phyloP scores from a whole-genome alignment of 306 rosid species.

The Malus sieversii region DNA sequence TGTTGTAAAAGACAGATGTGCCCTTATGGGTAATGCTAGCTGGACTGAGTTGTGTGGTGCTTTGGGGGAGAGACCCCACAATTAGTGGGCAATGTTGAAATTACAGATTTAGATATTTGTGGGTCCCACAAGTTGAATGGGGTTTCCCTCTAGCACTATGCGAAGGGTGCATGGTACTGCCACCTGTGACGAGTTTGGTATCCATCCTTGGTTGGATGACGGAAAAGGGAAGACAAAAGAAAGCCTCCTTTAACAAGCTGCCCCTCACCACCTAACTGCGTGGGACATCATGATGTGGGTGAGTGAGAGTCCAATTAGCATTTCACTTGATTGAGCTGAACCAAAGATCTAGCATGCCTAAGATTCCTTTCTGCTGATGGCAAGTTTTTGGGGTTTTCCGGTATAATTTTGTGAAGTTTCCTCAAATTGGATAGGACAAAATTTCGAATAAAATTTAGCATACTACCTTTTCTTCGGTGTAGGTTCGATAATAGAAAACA shows the following conservation, averaged over 20 bases:
- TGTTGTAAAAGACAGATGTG: slow-evolving; percentile 10
- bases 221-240: slow-evolving; percentile 30
- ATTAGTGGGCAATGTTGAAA: slow-evolving; percentile 35
- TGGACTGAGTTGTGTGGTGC: slow-evolving; percentile 44
- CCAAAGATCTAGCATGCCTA: background rate
- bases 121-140: slow-evolving; percentile 51
- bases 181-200: slow-evolving; percentile 48
- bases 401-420: background rate
- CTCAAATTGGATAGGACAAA: slow-evolving; percentile 10
- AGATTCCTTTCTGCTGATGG: slow-evolving; percentile 12
- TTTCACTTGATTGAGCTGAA: slow-evolving; percentile 5
- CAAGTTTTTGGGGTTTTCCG: slow-evolving; percentile 12
- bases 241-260: slow-evolving; percentile 31
- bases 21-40: slow-evolving; percentile 35
- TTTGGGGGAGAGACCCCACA: slow-evolving; percentile 33
- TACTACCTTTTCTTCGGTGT: background rate
- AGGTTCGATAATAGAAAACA: slow-evolving; percentile 5
- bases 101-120: slow-evolving; percentile 19
- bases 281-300: slow-evolving; percentile 26
- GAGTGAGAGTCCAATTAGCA: slow-evolving; percentile 3
- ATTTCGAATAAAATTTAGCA: background rate
- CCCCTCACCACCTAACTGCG: slow-evolving; percentile 40
- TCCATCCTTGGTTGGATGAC: slow-evolving; percentile 46
- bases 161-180: slow-evolving; percentile 36
- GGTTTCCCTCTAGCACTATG: slow-evolving; percentile 24